These are phyloP conservation scores for Periglandula ipomoeae DNA, from an alignment of 2,329 filamentous ascomycete species.

Conservation along the genomic window DNA sequence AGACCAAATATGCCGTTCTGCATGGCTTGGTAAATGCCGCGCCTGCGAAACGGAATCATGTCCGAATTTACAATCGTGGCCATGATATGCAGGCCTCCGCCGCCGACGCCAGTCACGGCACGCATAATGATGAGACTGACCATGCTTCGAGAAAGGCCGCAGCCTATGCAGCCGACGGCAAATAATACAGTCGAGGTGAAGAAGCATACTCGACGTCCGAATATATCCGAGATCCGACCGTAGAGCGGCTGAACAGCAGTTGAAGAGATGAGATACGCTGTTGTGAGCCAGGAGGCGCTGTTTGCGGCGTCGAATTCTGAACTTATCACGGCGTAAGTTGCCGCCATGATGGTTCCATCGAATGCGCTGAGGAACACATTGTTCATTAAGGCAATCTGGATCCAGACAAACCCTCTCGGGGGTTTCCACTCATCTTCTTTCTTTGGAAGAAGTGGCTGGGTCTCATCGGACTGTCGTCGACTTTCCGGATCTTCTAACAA, in stretches of 20 bases:
- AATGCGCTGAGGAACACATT: conserved; percentile 56
- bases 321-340: conserved; percentile 71
- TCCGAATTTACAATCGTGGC: neutral
- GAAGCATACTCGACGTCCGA: conserved; percentile 57
- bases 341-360: conserved; percentile 74
- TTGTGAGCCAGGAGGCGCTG: conserved; percentile 74
- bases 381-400: too few species aligned
- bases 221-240: conserved; percentile 63
- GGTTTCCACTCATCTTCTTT: too few species aligned
- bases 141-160: too few species aligned
- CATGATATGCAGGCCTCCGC: neutral
- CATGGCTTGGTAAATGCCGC: conserved; percentile 66
- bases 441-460: too few species aligned
- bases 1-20: conserved; percentile 57
- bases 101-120: too few species aligned
- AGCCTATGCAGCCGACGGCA: too few species aligned
- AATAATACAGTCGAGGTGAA: neutral
- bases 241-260: conserved; percentile 69
- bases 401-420: too few species aligned
- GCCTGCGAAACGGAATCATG: conserved; percentile 21
- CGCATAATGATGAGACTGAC: too few species aligned
- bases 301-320: conserved; percentile 72
- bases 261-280: conserved; percentile 66
- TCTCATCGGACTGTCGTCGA: too few species aligned
- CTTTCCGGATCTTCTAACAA: too few species aligned